Conservation (phyloP, 73 alveolate species). For the Tetrahymena malaccensis region DNA sequence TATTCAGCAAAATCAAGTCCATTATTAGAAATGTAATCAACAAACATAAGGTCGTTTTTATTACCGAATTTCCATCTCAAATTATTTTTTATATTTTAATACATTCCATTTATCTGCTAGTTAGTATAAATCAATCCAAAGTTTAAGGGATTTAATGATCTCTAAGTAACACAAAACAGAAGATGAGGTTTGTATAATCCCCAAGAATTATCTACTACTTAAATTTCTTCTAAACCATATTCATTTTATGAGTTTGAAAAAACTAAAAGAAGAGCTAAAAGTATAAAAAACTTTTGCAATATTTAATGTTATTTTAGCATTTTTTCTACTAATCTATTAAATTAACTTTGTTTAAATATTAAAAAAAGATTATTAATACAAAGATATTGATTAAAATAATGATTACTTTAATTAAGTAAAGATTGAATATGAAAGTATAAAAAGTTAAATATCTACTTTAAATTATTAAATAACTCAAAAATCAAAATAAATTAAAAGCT, state of each 20-base stretch:
- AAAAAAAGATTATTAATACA: too few species aligned
- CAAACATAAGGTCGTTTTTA: not conserved
- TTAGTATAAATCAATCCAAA: not conserved
- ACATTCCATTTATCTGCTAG: not conserved
- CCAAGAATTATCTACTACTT: not conserved
- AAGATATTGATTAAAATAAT: not conserved
- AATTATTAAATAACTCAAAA: too few species aligned
- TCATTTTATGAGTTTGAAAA: not conserved
- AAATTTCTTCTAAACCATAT: not conserved
- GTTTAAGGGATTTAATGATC: not conserved
- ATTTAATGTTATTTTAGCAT: not conserved
- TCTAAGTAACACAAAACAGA: not conserved
- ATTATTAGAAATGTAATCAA: not conserved
- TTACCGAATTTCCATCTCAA: not conserved
- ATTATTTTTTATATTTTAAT: not conserved
- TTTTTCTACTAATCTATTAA: not conserved
- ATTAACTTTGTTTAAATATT: too few species aligned
- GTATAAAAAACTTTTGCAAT: not conserved
- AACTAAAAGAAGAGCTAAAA: not conserved
- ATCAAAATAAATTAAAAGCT: not conserved
- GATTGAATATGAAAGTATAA: too few species aligned
- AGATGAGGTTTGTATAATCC: not conserved
- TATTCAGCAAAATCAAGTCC: not conserved
- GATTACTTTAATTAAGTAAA: not conserved
- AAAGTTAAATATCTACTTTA: not conserved